Percentiles rank a stretch among this genome's conserved stretches.
Conservation (phyloP, 352 stramenopile genomes). For the Phytophthora kernoviae region DNA sequence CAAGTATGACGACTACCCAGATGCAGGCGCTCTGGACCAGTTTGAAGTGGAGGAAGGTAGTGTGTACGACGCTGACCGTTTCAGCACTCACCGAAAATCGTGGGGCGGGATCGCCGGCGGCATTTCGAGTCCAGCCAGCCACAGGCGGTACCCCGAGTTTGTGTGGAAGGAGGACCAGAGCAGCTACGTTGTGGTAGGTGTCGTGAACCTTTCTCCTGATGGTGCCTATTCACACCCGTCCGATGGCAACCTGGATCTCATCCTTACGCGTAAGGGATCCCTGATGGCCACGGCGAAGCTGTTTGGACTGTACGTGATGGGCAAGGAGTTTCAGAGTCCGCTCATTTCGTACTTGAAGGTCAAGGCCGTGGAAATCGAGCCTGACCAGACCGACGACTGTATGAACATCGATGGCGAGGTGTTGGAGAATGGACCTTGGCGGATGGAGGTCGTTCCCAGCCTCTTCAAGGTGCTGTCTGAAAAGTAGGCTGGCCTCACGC, state of each 20-base stretch:
- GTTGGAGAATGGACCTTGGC: conserved; percentile 65
- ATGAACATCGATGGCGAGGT: conserved; percentile 89
- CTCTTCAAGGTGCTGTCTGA: conserved; percentile 88
- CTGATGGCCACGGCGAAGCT: conserved; percentile 52
- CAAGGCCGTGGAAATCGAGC: conserved; percentile 74
- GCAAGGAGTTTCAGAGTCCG: conserved; percentile 71
- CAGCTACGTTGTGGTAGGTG: conserved; percentile 70
- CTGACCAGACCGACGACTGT: conserved; percentile 60
- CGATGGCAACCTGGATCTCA: conserved; percentile 79
- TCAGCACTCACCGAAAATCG: conserved; percentile 64
- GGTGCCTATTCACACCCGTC: conserved; percentile 76
- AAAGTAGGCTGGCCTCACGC: conserved; percentile 47
- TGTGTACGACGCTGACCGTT: conserved; percentile 67
- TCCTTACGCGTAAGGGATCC: conserved; percentile 73
- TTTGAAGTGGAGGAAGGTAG: conserved; percentile 85
- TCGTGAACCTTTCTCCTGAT: conserved; percentile 75
- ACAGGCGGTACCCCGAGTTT: conserved; percentile 59
- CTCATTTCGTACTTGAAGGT: conserved; percentile 82
- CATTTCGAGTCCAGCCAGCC: conserved; percentile 66
- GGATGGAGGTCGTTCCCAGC: conserved; percentile 86
- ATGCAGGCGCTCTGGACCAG: conserved; percentile 76
- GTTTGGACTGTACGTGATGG: conserved; percentile 67
- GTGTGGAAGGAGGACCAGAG: conserved; percentile 71
- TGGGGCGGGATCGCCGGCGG: conserved; percentile 61
- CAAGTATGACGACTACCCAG: conserved; percentile 78